Evolutionary conservation across 2,329 filamentous ascomycete genomes (phyloP).

Genomic region (Zalaria sp.): DNA sequence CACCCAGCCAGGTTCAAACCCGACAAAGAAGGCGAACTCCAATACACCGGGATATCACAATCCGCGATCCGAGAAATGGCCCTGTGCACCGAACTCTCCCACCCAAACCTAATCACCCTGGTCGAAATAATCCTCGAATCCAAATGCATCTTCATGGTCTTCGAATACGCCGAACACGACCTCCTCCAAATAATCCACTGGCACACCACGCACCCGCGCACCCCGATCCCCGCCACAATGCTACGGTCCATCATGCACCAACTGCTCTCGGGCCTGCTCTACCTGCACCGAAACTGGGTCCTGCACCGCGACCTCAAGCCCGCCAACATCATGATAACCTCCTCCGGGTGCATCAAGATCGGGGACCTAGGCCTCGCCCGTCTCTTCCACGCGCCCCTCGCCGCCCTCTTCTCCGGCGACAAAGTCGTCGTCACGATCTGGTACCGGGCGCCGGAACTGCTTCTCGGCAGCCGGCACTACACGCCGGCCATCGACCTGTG

Average conservation of each 20-base stretch:
- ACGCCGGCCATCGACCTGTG: slow-evolving; percentile 94
- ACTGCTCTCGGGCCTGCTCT: slow-evolving; percentile 84
- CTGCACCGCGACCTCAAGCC: slow-evolving; percentile 94
- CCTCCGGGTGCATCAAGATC: slow-evolving; percentile 78
- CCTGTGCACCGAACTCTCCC: slow-evolving; percentile 78
- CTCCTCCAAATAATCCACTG: slow-evolving; percentile 96
- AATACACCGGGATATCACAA: slow-evolving; percentile 96
- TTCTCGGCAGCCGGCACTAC: slow-evolving; percentile 89
- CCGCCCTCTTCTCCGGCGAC: slow-evolving; percentile 82
- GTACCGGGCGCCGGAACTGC: slow-evolving; percentile 90
- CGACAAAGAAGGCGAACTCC: slow-evolving; percentile 87
- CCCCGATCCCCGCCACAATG: slow-evolving; percentile 75
- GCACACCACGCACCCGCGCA: slow-evolving; percentile 76
- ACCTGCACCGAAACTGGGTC: slow-evolving; percentile 93
- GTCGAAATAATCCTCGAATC: slow-evolving; percentile 95
- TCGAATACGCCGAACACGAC: slow-evolving; percentile 97
- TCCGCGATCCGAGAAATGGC: slow-evolving; percentile 97
- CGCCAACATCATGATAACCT: slow-evolving; percentile 97
- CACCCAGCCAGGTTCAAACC: slow-evolving; percentile 61
- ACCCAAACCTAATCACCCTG: slow-evolving; percentile 79
- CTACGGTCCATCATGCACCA: slow-evolving; percentile 94
- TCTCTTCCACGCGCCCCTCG: slow-evolving; percentile 84
- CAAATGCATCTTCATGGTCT: slow-evolving; percentile 99
- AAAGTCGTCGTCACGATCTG: slow-evolving; percentile 99
- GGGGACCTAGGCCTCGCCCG: slow-evolving; percentile 86